Percentiles rank a stretch among this genome's conserved stretches.
phyloP scores from a whole-genome alignment of 2,329 filamentous ascomycete genomes.

The Lasiodiplodia theobromae region DNA sequence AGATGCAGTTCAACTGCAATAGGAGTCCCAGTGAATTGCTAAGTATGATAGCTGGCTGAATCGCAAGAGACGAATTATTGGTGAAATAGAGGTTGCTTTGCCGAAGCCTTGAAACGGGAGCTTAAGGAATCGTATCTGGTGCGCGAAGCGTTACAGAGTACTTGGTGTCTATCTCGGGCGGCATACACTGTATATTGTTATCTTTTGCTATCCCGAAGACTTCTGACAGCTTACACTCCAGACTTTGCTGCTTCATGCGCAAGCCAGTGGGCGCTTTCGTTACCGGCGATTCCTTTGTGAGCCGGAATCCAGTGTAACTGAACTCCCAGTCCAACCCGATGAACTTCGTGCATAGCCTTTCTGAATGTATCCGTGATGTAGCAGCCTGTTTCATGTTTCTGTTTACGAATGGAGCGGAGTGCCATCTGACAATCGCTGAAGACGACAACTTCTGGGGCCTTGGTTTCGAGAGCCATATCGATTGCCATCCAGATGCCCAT shows the following conservation, averaged over 20 bases:
- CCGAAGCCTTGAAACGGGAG: too few species aligned
- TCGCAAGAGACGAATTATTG: too few species aligned
- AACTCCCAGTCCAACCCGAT: neutral
- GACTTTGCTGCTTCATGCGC: constrained; percentile 1
- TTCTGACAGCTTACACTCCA: too few species aligned
- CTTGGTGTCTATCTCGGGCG: too few species aligned
- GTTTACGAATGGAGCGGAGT: neutral
- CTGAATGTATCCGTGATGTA: neutral
- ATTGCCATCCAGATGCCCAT: constrained; percentile 11
- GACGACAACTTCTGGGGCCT: neutral
- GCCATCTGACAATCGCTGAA: constrained; percentile 8
- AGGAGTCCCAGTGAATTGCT: too few species aligned
- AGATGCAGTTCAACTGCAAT: too few species aligned
- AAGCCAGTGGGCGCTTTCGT: neutral
- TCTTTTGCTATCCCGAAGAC: too few species aligned
- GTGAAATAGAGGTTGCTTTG: too few species aligned
- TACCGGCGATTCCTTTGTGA: neutral
- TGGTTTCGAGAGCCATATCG: neutral
- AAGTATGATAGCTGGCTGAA: too few species aligned
- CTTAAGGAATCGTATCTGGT: too few species aligned
- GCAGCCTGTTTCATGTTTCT: neutral
- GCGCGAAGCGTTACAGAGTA: too few species aligned
- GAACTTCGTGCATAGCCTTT: neutral
- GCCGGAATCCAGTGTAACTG: constrained; percentile 5
- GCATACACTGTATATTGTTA: too few species aligned